Percentiles rank a stretch among this genome's conserved stretches.
Conservation (phyloP, 257 asterid genomes). For the Paraleonurus japonicus region DNA sequence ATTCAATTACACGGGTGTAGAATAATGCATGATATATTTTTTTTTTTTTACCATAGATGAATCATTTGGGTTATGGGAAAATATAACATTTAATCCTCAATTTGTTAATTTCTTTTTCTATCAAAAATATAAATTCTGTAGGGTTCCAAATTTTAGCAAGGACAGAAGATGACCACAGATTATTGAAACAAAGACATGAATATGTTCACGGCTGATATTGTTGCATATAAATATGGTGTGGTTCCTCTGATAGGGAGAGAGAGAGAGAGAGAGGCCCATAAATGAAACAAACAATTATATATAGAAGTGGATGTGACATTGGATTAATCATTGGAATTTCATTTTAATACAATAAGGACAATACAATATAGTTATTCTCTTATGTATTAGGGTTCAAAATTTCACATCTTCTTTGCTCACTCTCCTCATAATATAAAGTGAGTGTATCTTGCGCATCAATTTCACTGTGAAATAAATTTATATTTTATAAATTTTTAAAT, state of each 20-base stretch:
- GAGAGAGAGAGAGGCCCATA: not conserved
- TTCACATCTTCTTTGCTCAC: not conserved
- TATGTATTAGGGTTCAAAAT: not conserved
- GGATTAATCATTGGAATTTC: constrained; percentile 28
- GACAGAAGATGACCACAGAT: not conserved
- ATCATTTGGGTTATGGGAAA: not conserved
- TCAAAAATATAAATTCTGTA: not conserved
- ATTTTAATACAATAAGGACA: constrained; percentile 21
- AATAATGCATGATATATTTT: too few relatives aligned
- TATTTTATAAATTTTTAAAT: too few relatives aligned
- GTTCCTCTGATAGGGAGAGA: not conserved
- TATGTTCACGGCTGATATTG: constrained; percentile 22
- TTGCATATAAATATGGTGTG: constrained; percentile 14
- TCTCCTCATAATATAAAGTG: not conserved
- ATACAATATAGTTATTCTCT: not conserved
- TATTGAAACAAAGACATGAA: not conserved
- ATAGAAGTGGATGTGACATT: constrained; percentile 27
- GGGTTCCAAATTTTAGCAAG: not conserved
- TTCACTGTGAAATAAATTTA: too few relatives aligned
- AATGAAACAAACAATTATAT: constrained; percentile 12
- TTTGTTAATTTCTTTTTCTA: not conserved
- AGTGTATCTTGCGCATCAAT: too few relatives aligned
- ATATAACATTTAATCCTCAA: not conserved
- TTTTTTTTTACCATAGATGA: too few relatives aligned
- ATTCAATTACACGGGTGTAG: too few relatives aligned